Evolutionary conservation across 169 alveolate species (phyloP), one percentile per base, ranked within the genome.

Genomic region (Amoebophrya sp.): DNA sequence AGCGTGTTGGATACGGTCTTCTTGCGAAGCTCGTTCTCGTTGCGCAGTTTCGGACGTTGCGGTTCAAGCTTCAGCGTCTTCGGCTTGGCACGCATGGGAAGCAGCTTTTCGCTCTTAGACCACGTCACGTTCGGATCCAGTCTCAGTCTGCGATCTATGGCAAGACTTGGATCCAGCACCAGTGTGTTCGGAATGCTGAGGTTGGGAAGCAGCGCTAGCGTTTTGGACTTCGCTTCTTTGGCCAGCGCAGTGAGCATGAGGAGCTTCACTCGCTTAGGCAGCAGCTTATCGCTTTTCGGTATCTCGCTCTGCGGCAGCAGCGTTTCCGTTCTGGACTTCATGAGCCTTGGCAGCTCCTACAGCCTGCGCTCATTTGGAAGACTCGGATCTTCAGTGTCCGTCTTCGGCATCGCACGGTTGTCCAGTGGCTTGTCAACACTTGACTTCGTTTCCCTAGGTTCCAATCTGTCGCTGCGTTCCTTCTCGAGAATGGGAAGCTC

Each of bases 201-300:
- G 65, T 3, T 89, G n/a, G 91, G 76, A 33, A 2, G 40, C 65
- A 29, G 76, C 36, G 0, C 23, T 12, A n/a, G 53, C 76, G 36
- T 89, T n/a, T 76, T 89, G 12, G 91, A 38, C 39, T 23, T 0
- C 36, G 65, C 18, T 76, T 40, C 40, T 3, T 38, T 89, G 24
- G 90, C 36, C 53, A 36, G 54, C 47, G 36, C 90, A 6, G 41
- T 89, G 54, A 34, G 53, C 55, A 0, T 34, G 47, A 26, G 93
- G 38, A 54, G 91, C 12, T 41, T 90, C 54, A 89, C 91, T 33
- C 54, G 89, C 40, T 10, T 29, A 38, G 94, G 93, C 18, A 90
- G 41, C 38, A 33, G 40, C 33, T 10, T 41, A 65, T 76, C 40
- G 34, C 78, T 53, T 29, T 40, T 78, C 0, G 94, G 26, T 1